Evolutionary conservation across 2,329 filamentous ascomycete genomes (phyloP).

Genomic region (Aspergillus puulaauensis): DNA sequence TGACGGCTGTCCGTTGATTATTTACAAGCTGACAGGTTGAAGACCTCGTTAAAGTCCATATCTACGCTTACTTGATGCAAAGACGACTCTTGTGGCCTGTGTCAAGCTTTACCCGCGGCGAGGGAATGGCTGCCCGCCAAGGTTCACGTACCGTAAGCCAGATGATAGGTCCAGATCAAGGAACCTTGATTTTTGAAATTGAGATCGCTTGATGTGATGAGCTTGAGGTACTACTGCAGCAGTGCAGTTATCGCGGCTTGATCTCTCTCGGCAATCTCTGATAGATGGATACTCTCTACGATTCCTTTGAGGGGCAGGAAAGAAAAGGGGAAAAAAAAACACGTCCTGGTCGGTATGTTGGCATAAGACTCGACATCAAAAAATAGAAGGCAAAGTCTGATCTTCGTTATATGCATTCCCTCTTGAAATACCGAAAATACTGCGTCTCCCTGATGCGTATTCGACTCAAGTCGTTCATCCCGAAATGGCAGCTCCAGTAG

Average conservation of each 20-base stretch:
- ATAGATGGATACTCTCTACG: neutral
- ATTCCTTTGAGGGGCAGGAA: no score
- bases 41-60: neutral
- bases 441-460: neutral
- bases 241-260: neutral
- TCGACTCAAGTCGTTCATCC: neutral
- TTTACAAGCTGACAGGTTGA: neutral
- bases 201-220: constrained; percentile 1
- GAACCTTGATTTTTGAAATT: neutral
- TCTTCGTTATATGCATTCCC: neutral
- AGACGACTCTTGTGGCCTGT: neutral
- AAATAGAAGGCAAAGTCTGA: neutral
- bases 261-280: neutral
- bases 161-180: constrained; percentile 11
- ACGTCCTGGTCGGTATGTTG: neutral
- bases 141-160: neutral
- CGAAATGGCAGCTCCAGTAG: neutral
- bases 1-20: neutral
- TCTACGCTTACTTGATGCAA: neutral
- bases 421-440: neutral
- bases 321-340: no score
- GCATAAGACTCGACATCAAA: neutral
- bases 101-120: neutral
- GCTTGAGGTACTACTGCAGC: neutral
- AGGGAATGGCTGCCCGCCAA: neutral